These are phyloP conservation scores for Tuber brumale DNA, from an alignment of 495 filamentous ascomycete species.

Conservation along the genomic window DNA sequence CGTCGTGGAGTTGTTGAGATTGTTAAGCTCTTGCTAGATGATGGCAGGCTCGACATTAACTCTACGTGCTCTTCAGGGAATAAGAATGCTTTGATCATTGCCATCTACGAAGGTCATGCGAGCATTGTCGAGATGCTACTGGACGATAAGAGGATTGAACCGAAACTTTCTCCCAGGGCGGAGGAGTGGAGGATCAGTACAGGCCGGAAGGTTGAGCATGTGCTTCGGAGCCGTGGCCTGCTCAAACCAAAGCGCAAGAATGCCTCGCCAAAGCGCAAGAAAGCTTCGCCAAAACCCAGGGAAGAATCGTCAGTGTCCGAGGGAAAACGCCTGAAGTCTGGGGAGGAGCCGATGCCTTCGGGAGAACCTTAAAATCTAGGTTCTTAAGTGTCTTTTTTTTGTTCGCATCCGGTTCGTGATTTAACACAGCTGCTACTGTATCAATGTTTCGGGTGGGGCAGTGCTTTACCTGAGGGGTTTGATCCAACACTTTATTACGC, in stretches of 20 bases:
- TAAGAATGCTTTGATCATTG: background rate
- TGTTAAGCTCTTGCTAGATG: conserved; percentile 12
- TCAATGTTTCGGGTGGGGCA: background rate
- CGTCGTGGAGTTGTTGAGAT: conserved; percentile 8
- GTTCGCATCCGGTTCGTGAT: background rate
- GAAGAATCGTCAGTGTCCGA: background rate
- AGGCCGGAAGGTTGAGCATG: background rate
- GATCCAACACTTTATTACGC: background rate
- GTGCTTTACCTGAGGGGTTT: background rate
- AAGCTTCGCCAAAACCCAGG: background rate
- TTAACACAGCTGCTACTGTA: background rate
- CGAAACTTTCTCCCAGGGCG: background rate
- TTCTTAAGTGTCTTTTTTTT: background rate
- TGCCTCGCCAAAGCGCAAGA: background rate
- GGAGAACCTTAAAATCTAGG: background rate
- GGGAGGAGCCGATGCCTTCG: background rate
- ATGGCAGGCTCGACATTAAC: conserved; percentile 4
- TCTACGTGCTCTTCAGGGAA: background rate
- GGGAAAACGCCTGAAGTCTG: background rate
- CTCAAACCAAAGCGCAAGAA: conserved; percentile 3
- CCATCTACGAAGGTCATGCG: background rate
- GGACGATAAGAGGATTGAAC: background rate
- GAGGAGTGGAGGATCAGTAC: background rate
- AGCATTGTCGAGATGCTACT: background rate
- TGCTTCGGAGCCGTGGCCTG: background rate